These are phyloP conservation scores for sunflower (Helianthus annuus) DNA, from an alignment of 129 eudicot species.

Conservation along the genomic window DNA sequence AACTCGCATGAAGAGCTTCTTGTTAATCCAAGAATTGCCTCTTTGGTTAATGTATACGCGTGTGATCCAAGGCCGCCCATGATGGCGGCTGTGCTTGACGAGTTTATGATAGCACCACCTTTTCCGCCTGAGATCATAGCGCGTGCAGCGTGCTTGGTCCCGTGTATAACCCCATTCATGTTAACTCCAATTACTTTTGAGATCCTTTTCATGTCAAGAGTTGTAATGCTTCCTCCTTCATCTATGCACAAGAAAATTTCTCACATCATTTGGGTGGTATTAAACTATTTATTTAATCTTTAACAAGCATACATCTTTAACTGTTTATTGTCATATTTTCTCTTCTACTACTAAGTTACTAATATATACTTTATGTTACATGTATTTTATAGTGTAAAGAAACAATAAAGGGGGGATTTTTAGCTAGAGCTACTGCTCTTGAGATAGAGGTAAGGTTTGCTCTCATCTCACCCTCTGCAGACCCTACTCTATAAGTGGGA, in stretches of 20 bases:
- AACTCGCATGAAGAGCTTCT: slow-evolving; percentile 71
- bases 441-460: too few relatives aligned
- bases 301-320: background rate
- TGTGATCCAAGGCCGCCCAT: slow-evolving; percentile 76
- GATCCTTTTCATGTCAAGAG: slow-evolving; percentile 48
- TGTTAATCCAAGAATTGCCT: slow-evolving; percentile 58
- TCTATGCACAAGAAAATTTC: slow-evolving; percentile 26
- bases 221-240: slow-evolving; percentile 68
- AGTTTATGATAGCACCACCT: slow-evolving; percentile 65
- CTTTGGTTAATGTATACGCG: slow-evolving; percentile 73
- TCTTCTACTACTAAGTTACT: too few relatives aligned
- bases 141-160: slow-evolving; percentile 77
- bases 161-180: slow-evolving; percentile 57
- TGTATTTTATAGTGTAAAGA: too few relatives aligned
- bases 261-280: background rate
- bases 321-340: too few relatives aligned
- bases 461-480: too few relatives aligned
- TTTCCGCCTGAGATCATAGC: slow-evolving; percentile 59
- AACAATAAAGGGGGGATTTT: too few relatives aligned
- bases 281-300: background rate
- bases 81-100: slow-evolving; percentile 82
- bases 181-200: slow-evolving; percentile 40
- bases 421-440: too few relatives aligned
- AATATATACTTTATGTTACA: too few relatives aligned
- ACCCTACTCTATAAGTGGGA: too few relatives aligned